Percentiles rank a stretch among this genome's conserved stretches.
phyloP scores from a whole-genome alignment of 176 grass and related monocot genomes.

The Guadua angustifolia region DNA sequence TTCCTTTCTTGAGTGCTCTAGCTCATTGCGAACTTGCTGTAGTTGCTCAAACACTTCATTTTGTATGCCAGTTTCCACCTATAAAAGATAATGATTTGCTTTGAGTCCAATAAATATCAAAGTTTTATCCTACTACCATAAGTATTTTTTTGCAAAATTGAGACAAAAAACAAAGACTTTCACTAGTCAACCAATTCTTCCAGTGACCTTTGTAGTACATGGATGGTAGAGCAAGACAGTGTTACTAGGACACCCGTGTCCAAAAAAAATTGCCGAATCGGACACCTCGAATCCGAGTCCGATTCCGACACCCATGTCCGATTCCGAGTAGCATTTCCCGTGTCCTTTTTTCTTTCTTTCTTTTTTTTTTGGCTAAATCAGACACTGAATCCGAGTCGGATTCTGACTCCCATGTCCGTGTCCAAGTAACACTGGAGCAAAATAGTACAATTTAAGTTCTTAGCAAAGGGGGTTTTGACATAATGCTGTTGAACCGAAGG shows the following conservation, averaged over 20 bases:
- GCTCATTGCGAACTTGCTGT: slow-evolving; percentile 41
- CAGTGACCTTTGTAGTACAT: not conserved
- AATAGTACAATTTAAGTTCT: not conserved
- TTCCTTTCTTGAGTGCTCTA: slow-evolving; percentile 55
- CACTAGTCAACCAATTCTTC: not conserved
- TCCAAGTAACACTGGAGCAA: too few relatives aligned
- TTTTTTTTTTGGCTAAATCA: too few relatives aligned
- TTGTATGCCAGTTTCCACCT: slow-evolving; percentile 36
- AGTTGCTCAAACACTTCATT: slow-evolving; percentile 52
- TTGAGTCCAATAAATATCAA: slow-evolving; percentile 27
- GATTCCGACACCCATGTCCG: too few relatives aligned
- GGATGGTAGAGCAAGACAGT: not conserved
- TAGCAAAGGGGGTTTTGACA: not conserved
- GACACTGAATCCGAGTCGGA: too few relatives aligned
- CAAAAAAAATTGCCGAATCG: too few relatives aligned
- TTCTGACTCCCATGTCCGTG: too few relatives aligned
- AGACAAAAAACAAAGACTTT: slow-evolving; percentile 8
- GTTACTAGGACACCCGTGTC: too few relatives aligned
- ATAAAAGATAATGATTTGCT: slow-evolving; percentile 30
- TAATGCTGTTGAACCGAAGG: not conserved
- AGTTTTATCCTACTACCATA: not conserved
- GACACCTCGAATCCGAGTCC: too few relatives aligned
- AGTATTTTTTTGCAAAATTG: not conserved
- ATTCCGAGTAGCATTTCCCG: too few relatives aligned
- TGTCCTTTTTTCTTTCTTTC: too few relatives aligned